Evolutionary conservation across 139 green algal genomes (phyloP).

Genomic region (Astrephomene gubernaculifera): DNA sequence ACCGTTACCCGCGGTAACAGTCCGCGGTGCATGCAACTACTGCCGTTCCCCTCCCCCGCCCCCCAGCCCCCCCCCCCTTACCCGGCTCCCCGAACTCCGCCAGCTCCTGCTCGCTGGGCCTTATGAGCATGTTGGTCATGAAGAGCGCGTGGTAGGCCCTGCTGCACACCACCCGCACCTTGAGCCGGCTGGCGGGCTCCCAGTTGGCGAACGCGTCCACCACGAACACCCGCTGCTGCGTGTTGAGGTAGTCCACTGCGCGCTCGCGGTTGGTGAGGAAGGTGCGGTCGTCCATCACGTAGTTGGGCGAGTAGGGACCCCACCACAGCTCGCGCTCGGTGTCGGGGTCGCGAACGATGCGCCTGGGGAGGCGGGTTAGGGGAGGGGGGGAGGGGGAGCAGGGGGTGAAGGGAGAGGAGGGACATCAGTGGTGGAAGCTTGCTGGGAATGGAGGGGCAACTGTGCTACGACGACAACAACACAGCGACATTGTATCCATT

Average conservation of each 20-base stretch:
- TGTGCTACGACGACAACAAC: neutral
- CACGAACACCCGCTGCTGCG: conserved; percentile 83
- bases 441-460: neutral
- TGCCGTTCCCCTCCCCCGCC: neutral
- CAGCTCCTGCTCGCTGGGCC: conserved; percentile 85
- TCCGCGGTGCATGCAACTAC: neutral
- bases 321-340: conserved; percentile 91
- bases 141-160: conserved; percentile 97
- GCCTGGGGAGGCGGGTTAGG: conserved; percentile 71
- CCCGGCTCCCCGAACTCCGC: conserved; percentile 80
- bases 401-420: neutral
- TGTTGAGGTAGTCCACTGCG: conserved; percentile 93
- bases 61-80: neutral
- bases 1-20: too few species aligned
- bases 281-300: conserved; percentile 63
- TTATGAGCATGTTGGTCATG: conserved; percentile 98
- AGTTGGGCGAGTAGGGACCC: conserved; percentile 60
- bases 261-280: conserved; percentile 89
- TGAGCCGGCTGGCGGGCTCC: conserved; percentile 69
- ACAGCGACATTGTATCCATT: neutral
- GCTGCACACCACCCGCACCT: conserved; percentile 89
- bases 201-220: conserved; percentile 91
- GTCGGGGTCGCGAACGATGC: conserved; percentile 85
- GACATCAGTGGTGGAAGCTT: neutral
- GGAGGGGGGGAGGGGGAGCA: neutral